A percentile compares a stretch with the other conserved stretches of the same genome.
phyloP scores from a whole-genome alignment of 1,284 basidiomycete genomes.

The Boletus smithii region DNA sequence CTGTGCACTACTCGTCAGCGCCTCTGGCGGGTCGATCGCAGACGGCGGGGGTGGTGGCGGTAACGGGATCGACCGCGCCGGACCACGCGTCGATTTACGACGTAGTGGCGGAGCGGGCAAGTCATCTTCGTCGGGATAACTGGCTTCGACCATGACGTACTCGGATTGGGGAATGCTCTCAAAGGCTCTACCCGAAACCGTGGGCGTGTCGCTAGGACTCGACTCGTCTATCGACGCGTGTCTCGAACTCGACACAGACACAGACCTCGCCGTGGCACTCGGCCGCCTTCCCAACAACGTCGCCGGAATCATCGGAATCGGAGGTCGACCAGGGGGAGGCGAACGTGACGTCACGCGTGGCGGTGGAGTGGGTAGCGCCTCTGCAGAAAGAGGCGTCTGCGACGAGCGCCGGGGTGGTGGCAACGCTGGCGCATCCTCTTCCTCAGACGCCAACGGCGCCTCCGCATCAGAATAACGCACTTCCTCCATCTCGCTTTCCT shows the following conservation, averaged over 20 bases:
- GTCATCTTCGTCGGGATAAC: slow-evolving; percentile 35
- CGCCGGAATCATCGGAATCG: slow-evolving; percentile 40
- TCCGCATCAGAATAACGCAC: slow-evolving; percentile 40
- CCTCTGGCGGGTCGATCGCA: slow-evolving; percentile 28
- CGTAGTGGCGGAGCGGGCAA: slow-evolving; percentile 45
- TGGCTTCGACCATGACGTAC: slow-evolving; percentile 59
- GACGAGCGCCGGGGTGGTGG: slow-evolving; percentile 31
- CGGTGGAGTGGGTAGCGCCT: slow-evolving; percentile 34
- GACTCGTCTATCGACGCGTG: slow-evolving; percentile 37
- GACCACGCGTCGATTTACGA: slow-evolving; percentile 38
- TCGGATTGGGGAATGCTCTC: slow-evolving; percentile 37
- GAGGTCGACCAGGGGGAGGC: slow-evolving; percentile 37
- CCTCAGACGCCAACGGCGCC: slow-evolving; percentile 1
- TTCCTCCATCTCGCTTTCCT: slow-evolving; percentile 68
- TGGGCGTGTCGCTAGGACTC: slow-evolving; percentile 11
- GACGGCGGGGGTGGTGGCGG: slow-evolving; percentile 36
- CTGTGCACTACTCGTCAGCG: slow-evolving; percentile 31
- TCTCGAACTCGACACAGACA: slow-evolving; percentile 30
- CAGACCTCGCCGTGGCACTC: slow-evolving; percentile 4
- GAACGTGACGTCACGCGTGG: slow-evolving; percentile 29
- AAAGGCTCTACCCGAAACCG: slow-evolving; percentile 1
- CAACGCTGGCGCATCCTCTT: slow-evolving; percentile 3
- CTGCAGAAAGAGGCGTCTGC: slow-evolving; percentile 23
- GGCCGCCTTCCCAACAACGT: slow-evolving; percentile 35
- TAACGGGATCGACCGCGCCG: slow-evolving; percentile 28